Conservation (phyloP, 768 basidiomycete genomes). For the Chalciporus sphaerocephalus region DNA sequence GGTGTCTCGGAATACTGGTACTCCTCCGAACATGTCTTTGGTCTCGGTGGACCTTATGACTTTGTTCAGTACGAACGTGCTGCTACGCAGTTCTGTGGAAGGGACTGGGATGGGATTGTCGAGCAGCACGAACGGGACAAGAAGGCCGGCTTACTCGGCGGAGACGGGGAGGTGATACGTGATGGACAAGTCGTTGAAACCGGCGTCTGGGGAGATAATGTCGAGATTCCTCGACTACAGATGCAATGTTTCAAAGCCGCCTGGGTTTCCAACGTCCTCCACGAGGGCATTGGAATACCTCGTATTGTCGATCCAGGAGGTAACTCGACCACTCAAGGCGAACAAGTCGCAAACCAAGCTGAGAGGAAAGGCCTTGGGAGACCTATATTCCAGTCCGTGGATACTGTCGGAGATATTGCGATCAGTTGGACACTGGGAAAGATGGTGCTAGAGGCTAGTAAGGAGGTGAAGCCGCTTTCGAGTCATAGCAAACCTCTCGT, state of each 20-base stretch:
- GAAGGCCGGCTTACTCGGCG: slow-evolving; percentile 46
- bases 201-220: slow-evolving; percentile 65
- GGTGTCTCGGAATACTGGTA: slow-evolving; percentile 99
- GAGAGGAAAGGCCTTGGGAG: slow-evolving; percentile 75
- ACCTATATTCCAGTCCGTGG: slow-evolving; percentile 88
- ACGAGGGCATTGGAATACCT: slow-evolving; percentile 94
- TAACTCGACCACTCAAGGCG: slow-evolving; percentile 62
- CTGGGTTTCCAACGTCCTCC: slow-evolving; percentile 94
- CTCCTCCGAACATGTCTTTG: slow-evolving; percentile 95
- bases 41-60: slow-evolving; percentile 91
- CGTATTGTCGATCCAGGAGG: slow-evolving; percentile 84
- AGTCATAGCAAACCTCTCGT: slow-evolving; percentile 53
- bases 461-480: slow-evolving; percentile 58
- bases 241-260: slow-evolving; percentile 99
- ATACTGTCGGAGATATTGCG: slow-evolving; percentile 87
- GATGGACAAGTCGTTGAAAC: slow-evolving; percentile 58
- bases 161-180: slow-evolving; percentile 62
- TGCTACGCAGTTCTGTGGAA: slow-evolving; percentile 78
- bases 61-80: slow-evolving; percentile 95
- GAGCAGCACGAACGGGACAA: slow-evolving; percentile 54
- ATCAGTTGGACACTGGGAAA: slow-evolving; percentile 98
- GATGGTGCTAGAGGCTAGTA: slow-evolving; percentile 97
- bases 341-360: slow-evolving; percentile 72
- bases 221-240: slow-evolving; percentile 81
- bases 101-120: slow-evolving; percentile 75